Evolutionary conservation across 495 filamentous ascomycete species (phyloP).

Genomic region (Neurospora cerealis): DNA sequence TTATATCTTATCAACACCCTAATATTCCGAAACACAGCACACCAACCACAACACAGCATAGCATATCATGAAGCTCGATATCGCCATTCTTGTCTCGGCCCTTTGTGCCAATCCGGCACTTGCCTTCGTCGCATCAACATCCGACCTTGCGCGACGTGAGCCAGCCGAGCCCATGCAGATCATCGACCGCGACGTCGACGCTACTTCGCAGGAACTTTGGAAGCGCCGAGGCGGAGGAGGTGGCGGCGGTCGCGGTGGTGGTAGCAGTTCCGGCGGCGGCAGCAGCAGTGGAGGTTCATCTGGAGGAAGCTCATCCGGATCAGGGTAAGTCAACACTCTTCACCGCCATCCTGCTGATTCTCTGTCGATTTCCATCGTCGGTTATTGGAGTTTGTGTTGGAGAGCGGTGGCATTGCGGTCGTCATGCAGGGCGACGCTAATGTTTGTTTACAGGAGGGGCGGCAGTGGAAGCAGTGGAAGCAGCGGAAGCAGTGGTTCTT

Average conservation of each 20-base stretch:
- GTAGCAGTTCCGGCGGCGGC: slow-evolving; percentile 22
- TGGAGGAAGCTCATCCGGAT: slow-evolving; percentile 13
- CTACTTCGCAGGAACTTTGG: slow-evolving; percentile 33
- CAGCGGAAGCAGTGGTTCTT: neutral
- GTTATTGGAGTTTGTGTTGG: neutral
- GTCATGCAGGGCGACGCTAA: neutral
- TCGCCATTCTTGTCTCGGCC: slow-evolving; percentile 2
- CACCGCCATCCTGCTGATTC: neutral
- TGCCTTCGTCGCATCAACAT: neutral
- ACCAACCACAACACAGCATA: neutral
- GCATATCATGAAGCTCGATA: neutral
- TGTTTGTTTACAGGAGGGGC: neutral
- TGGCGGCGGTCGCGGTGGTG: slow-evolving; percentile 40
- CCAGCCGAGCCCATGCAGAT: slow-evolving; percentile 13
- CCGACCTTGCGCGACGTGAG: slow-evolving; percentile 11
- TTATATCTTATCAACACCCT: neutral
- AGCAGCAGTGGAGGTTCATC: slow-evolving; percentile 27
- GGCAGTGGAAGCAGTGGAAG: neutral
- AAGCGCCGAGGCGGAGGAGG: slow-evolving; percentile 49
- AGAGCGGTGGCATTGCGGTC: neutral
- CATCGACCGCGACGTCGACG: slow-evolving; percentile 10
- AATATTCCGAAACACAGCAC: neutral
- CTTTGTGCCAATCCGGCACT: neutral
- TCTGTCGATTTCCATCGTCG: neutral
- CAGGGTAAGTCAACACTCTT: slow-evolving; percentile 5